These are phyloP conservation scores for Hibiscus tridactylites DNA, from an alignment of 345 rosid genomes.

Conservation along the genomic window DNA sequence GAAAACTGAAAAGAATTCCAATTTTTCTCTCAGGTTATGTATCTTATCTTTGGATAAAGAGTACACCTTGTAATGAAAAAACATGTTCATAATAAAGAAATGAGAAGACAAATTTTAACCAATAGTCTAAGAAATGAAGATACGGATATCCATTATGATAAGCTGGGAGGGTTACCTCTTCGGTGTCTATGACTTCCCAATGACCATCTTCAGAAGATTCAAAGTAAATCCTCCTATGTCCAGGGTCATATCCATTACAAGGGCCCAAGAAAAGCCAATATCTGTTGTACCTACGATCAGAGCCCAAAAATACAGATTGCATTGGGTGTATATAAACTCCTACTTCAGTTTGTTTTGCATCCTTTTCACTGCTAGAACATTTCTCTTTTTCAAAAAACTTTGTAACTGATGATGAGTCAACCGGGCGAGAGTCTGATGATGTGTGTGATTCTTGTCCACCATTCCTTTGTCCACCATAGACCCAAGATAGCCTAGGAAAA, in stretches of 20 bases:
- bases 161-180: constrained; percentile 47
- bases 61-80: background rate
- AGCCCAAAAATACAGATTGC: constrained; percentile 87
- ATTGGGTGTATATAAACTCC: constrained; percentile 48
- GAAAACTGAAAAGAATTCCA: background rate
- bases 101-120: background rate
- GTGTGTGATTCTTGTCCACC: constrained; percentile 28
- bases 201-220: constrained; percentile 99
- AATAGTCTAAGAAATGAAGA: background rate
- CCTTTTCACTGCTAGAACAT: constrained; percentile 18
- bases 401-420: constrained; percentile 55
- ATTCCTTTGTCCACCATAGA: constrained; percentile 19
- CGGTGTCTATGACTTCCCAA: constrained; percentile 86
- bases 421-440: constrained; percentile 46
- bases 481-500: constrained; percentile 57
- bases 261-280: constrained; percentile 99
- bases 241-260: constrained; percentile 72
- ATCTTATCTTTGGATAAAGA: background rate
- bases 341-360: constrained; percentile 28
- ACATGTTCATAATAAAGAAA: background rate
- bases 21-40: background rate
- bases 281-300: constrained; percentile 92
- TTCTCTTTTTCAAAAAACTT: constrained; percentile 25
- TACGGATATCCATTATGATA: background rate
- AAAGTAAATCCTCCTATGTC: constrained; percentile 87